phyloP scores from a whole-genome alignment of 768 basidiomycete species.

The Boletus rubroflammeus region DNA sequence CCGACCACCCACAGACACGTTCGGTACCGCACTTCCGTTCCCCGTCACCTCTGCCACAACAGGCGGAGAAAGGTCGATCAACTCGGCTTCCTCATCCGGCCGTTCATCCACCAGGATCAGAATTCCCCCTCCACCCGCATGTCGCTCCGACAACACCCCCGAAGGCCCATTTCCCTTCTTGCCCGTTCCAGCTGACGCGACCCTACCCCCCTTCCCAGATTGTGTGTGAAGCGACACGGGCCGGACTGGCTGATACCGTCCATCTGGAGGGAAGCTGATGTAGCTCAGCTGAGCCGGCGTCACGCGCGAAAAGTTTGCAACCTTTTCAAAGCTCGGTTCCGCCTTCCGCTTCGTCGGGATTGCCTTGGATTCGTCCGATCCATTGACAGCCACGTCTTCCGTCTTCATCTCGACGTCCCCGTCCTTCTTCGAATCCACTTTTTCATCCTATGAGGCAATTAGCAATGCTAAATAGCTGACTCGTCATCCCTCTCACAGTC shows the following conservation, averaged over 20 bases:
- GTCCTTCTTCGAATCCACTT: constrained; percentile 51
- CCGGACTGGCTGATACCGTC: constrained; percentile 87
- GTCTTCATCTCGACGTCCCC: constrained; percentile 80
- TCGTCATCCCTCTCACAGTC: constrained; percentile 46
- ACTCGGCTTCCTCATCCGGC: constrained; percentile 69
- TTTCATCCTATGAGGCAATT: constrained; percentile 46
- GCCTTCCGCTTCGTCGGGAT: constrained; percentile 53
- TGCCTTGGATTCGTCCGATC: constrained; percentile 53
- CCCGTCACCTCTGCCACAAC: constrained; percentile 16
- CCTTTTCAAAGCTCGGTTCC: constrained; percentile 73
- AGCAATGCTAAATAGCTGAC: constrained; percentile 4
- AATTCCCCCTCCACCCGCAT: constrained; percentile 83
- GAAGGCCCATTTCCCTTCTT: constrained; percentile 31
- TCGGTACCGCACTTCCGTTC: constrained; percentile 31
- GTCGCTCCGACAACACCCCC: constrained; percentile 50
- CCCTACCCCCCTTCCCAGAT: constrained; percentile 35
- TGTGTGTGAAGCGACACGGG: constrained; percentile 53
- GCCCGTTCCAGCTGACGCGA: constrained; percentile 18
- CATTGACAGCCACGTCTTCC: constrained; percentile 54
- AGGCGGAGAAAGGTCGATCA: constrained; percentile 59
- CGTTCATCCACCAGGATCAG: constrained; percentile 74
- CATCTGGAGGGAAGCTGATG: constrained; percentile 74
- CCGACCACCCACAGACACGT: constrained; percentile 21
- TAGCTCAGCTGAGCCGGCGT: constrained; percentile 85
- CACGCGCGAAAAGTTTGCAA: constrained; percentile 89